These are phyloP conservation scores for Rhododendron williamsianum DNA, from an alignment of 148 eudicot genomes.

Conservation along the genomic window DNA sequence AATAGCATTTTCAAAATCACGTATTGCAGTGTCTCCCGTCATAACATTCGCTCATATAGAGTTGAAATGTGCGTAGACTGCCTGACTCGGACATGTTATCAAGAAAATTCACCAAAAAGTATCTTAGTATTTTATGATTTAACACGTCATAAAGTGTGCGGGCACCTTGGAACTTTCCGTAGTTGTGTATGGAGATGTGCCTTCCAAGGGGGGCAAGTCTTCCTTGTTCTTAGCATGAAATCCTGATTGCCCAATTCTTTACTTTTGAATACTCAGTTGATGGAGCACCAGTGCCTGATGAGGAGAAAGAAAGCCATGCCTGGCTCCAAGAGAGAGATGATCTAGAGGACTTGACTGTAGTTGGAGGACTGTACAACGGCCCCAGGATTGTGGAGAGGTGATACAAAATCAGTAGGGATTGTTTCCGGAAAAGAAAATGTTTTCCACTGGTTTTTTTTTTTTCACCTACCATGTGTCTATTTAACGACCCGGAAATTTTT, in stretches of 20 bases:
- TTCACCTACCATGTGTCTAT: background rate
- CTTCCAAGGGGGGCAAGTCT: background rate
- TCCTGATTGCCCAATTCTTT: background rate
- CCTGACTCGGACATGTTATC: background rate
- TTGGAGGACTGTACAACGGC: slow-evolving; percentile 54
- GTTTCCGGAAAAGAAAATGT: background rate
- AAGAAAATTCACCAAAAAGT: background rate
- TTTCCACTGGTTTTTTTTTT: background rate
- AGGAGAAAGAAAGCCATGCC: slow-evolving; percentile 37
- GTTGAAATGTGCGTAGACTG: background rate
- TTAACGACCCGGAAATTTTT: background rate
- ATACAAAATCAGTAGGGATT: background rate
- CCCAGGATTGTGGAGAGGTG: slow-evolving; percentile 50
- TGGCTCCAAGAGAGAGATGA: slow-evolving; percentile 81
- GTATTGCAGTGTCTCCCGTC: background rate
- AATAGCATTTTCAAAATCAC: no score
- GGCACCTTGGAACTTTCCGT: background rate
- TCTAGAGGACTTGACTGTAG: slow-evolving; percentile 47
- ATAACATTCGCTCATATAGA: background rate
- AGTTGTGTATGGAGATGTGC: background rate
- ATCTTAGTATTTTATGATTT: background rate
- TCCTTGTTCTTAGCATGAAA: background rate
- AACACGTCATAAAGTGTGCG: background rate
- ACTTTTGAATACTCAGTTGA: slow-evolving; percentile 22
- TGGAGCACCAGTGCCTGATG: slow-evolving; percentile 35